Conservation (phyloP, 495 filamentous ascomycete species). For the Xylaria scruposa region DNA sequence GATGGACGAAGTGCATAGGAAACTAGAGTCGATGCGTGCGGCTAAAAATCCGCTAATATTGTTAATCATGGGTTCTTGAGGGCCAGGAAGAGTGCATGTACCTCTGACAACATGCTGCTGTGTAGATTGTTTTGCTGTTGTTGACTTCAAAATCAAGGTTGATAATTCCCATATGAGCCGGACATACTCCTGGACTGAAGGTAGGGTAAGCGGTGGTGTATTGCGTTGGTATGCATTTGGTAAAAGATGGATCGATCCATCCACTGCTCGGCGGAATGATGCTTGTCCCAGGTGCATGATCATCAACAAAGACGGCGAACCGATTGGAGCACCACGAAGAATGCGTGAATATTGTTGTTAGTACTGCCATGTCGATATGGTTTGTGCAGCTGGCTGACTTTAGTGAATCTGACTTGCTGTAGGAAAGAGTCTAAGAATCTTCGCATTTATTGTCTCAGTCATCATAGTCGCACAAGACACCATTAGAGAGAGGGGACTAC, state of each 20-base stretch:
- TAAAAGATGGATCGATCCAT: conserved; percentile 37
- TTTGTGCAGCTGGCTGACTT: neutral
- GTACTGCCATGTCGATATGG: conserved; percentile 27
- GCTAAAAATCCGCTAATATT: conserved; percentile 32
- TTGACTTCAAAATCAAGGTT: conserved; percentile 4
- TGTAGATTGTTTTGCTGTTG: conserved; percentile 27
- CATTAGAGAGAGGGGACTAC: neutral
- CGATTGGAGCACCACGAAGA: conserved; percentile 34
- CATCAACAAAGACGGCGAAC: conserved; percentile 35
- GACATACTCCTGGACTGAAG: conserved; percentile 38
- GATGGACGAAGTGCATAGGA: conserved; percentile 34
- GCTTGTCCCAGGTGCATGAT: conserved; percentile 30
- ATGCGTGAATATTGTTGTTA: conserved; percentile 36
- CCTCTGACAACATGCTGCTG: conserved; percentile 38
- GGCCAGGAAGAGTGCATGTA: neutral
- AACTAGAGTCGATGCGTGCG: conserved; percentile 13
- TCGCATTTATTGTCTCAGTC: neutral
- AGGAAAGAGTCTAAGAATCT: neutral
- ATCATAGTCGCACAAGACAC: neutral
- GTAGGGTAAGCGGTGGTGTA: conserved; percentile 29
- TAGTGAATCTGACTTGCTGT: neutral
- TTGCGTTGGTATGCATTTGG: conserved; percentile 34
- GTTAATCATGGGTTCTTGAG: neutral
- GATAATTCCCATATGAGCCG: conserved; percentile 35
- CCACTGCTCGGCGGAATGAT: conserved; percentile 32